Conservation (phyloP, 2,329 filamentous ascomycete species). For the Ceratocystiopsis minuta region DNA sequence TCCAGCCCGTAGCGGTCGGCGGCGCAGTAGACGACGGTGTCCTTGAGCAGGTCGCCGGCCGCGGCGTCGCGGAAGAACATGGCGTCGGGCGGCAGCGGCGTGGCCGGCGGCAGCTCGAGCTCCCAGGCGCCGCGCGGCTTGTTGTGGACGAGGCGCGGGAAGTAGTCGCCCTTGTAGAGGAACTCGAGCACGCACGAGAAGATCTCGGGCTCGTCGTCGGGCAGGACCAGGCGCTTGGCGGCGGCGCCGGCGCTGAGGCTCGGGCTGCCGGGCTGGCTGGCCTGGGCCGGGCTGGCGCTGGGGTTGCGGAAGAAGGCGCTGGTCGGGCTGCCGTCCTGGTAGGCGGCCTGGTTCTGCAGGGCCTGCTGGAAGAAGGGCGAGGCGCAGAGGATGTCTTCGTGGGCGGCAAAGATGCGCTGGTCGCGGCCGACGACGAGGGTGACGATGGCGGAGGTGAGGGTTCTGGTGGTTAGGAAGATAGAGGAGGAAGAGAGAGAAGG, state of each 20-base stretch:
- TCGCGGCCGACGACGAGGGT: slow-evolving; percentile 67
- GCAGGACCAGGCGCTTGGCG: slow-evolving; percentile 55
- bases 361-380: slow-evolving; percentile 63
- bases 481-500: background rate
- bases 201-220: slow-evolving; percentile 75
- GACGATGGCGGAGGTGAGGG: slow-evolving; percentile 49
- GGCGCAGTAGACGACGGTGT: slow-evolving; percentile 81
- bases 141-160: slow-evolving; percentile 65
- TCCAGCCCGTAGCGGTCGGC: slow-evolving; percentile 71
- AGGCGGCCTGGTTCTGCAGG: slow-evolving; percentile 43
- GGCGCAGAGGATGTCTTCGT: slow-evolving; percentile 64
- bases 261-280: background rate
- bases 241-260: background rate
- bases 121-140: slow-evolving; percentile 67
- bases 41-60: slow-evolving; percentile 58
- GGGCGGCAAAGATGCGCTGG: slow-evolving; percentile 76
- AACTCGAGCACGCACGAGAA: slow-evolving; percentile 83
- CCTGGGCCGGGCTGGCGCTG: background rate
- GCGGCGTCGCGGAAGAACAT: slow-evolving; percentile 50
- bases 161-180: slow-evolving; percentile 89
- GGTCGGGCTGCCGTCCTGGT: slow-evolving; percentile 3
- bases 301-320: slow-evolving; percentile 12
- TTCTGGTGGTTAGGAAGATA: slow-evolving; percentile 20
- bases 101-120: slow-evolving; percentile 40
- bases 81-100: slow-evolving; percentile 27